Percentiles rank a stretch among this genome's conserved stretches.
Evolutionary conservation across 208 protist genomes (phyloP).

Genomic region (Tritrichomonas musculus): DNA sequence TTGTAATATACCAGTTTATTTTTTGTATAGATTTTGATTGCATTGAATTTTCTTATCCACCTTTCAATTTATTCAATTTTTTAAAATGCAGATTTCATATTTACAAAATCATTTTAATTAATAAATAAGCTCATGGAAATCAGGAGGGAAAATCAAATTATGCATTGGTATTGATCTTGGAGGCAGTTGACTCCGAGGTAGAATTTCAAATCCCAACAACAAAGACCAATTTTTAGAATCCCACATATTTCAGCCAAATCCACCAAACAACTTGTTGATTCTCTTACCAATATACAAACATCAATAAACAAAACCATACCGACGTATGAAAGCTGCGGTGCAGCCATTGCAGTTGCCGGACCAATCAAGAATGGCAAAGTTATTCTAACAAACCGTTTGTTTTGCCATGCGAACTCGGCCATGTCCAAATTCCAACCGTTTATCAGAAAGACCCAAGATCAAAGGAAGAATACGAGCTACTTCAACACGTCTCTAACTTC

Average conservation of each 20-base stretch:
- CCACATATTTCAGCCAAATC: neutral
- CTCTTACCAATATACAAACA: neutral
- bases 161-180: neutral
- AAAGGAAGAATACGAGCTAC: neutral
- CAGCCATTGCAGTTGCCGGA: neutral
- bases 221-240: neutral
- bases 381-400: neutral
- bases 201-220: neutral
- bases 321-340: neutral
- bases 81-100: too few species aligned
- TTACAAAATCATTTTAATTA: too few species aligned
- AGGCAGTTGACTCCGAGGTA: neutral
- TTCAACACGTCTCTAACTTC: neutral
- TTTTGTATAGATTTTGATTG: too few species aligned
- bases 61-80: too few species aligned
- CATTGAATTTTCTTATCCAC: too few species aligned
- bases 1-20: too few species aligned
- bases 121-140: neutral
- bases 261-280: neutral
- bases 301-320: neutral
- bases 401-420: neutral
- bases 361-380: neutral
- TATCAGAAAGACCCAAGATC: neutral
- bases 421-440: neutral
- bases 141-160: neutral